Evolutionary conservation across 176 grass and related monocot species (phyloP), one percentile per base, ranked within the genome.

Genomic region (Urochloa ruziziensis): DNA sequence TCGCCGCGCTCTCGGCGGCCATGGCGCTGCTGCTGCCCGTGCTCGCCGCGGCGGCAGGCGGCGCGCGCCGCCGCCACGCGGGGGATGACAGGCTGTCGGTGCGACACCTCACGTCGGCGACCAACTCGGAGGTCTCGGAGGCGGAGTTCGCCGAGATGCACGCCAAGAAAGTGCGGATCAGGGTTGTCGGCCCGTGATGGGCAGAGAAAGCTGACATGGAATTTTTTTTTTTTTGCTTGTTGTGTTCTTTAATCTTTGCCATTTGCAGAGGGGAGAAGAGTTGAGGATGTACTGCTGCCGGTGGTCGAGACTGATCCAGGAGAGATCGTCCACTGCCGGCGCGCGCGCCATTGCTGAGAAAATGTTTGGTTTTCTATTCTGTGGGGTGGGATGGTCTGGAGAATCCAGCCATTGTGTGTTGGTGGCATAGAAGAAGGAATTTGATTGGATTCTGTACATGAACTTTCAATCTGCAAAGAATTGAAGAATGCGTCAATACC

Each of bases 261-360:
- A 27, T 62, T 85, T 70, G 2, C 24, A 25, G 24, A 24, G 60
- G n/a, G 30, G 46, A 35, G 14, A 1, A 9, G 53, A 37, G 39
- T 75, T 36, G 21, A 81, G 23, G 18, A 48, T 37, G 51, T 32
- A 82, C 84, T 39, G 39, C 39, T 10, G 75, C 46, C 57, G 59
- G 89, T 33, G 49, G 89, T 48, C 60, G 89, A 83, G 89, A 87
- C 60, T 23, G 84, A 83, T 86, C 74, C 84, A 39, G 80, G 27
- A 83, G 84, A 87, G 89, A 87, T 90, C 89, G 68, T 87, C 89
- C 84, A 83, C 80, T 51, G 67, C 79, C 24, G 68, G 78, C 15
- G 44, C 46, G 78, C 15, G 44, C 46, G 62, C 64, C 71, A 77
- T 72, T 71, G 35, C 8, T 37, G 71, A 2, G 43, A 70, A 71